Base-by-base conservation (phyloP, 768 basidiomycete genomes). In the Hysterangium stoloniferum region DNA sequence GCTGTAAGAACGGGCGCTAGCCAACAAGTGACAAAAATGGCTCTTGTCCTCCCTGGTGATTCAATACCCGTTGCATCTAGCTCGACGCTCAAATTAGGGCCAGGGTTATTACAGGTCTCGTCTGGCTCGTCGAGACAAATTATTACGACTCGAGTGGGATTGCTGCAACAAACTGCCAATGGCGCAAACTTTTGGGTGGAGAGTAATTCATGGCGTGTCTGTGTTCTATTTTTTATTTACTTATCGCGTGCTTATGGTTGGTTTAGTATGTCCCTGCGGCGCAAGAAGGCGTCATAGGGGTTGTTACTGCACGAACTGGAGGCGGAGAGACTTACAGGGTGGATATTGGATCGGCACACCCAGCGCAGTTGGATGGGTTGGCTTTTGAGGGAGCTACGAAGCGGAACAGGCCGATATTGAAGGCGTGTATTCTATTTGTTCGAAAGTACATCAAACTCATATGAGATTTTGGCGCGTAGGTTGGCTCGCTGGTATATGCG, bases 301-400 rank as follows among this genome's bases (percentile, higher is more conserved):
- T 85, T 32, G 72, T 99, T 45, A 73, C 76, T 5, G 87, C 83
- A 53, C 82, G 85, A 58, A 74, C 53, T 12, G 56, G 7, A 66
- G 49, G 82, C 48, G 92, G 90, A 32, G 95, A 98, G 60, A 86
- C 84, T 5, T 99, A 82, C 73, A 79, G 93, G 38, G 91, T 98
- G 20, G 95, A 98, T 64, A 90, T 99, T 54, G 94, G 94, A 2
- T 74, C 83, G 24, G 86, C 93, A 4, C 92, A 96, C 60, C 71
- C 75, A 42, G 95, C 95, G 0, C 76, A 79, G 4, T 67, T 99
- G 37, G 94, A 97, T 58, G 87, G 79, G 0, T 75, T 97, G 27
- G 93, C 96, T 2, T 99, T 99, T 62, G 95, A 98, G 63, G 87
- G 92, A 3, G 96, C 93, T 8, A 90, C 91, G 20, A 97, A 95